phyloP scores from a whole-genome alignment of 129 eudicot genomes.

The Flaveria sonorensis region DNA sequence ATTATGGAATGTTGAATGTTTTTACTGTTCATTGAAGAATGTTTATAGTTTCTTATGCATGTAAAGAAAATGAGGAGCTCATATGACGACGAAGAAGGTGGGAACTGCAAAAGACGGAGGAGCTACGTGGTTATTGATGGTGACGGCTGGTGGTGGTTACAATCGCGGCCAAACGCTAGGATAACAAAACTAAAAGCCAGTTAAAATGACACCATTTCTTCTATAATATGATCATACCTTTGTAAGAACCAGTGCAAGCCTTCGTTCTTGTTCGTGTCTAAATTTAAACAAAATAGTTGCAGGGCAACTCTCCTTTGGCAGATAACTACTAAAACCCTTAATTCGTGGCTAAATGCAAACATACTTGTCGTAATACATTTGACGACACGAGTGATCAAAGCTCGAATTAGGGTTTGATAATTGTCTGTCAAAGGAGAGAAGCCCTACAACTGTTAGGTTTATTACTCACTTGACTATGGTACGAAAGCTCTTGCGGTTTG shows the following conservation, averaged over 20 bases:
- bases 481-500: neutral
- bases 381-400: neutral
- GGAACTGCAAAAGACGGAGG: no score
- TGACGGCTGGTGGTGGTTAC: no score
- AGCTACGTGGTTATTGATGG: no score
- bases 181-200: neutral
- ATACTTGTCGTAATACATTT: neutral
- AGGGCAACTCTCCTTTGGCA: constrained; percentile 54
- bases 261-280: neutral
- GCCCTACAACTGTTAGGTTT: constrained; percentile 31
- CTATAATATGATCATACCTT: constrained; percentile 11
- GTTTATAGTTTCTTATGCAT: no score
- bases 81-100: neutral
- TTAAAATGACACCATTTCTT: neutral
- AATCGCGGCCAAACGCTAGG: neutral
- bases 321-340: neutral
- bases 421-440: constrained; percentile 29
- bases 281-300: constrained; percentile 27
- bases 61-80: no score
- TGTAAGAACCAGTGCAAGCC: neutral
- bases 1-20: no score
- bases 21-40: no score
- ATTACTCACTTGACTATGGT: constrained; percentile 4
- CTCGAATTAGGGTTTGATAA: constrained; percentile 7
- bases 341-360: neutral